Evolutionary conservation across 2,329 filamentous ascomycete genomes (phyloP).

Genomic region (Paecilomyces dactylethromorphus): DNA sequence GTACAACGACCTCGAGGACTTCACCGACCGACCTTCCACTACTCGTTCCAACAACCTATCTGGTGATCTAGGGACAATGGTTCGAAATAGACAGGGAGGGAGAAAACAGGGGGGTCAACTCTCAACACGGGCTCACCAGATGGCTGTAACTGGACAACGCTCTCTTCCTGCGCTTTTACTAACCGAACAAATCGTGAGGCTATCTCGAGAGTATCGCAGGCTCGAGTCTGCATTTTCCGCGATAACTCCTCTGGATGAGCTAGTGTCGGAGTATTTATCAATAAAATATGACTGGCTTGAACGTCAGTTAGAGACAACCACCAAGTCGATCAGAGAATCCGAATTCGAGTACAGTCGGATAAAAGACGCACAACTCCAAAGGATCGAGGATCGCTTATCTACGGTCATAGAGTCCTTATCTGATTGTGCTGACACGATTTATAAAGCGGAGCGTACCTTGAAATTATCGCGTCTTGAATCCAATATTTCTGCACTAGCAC

Average conservation of each 20-base stretch:
- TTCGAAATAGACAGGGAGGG: background rate
- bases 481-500: background rate
- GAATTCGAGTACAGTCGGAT: background rate
- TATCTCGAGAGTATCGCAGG: background rate
- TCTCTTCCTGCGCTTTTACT: background rate
- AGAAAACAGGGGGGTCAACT: background rate
- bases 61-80: background rate
- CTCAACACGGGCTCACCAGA: background rate
- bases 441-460: background rate
- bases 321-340: background rate
- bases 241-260: background rate
- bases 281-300: conserved; percentile 1
- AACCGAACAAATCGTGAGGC: background rate
- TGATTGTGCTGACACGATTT: background rate
- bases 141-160: background rate
- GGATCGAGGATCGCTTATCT: background rate
- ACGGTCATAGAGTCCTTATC: background rate
- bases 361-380: background rate
- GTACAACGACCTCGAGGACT: background rate
- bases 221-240: conserved; percentile 1
- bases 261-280: background rate
- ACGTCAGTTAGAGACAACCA: background rate
- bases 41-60: background rate
- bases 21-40: background rate
- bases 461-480: background rate